Base-by-base conservation (phyloP, 805 yeast genomes). In the Debaryomyces prosopidis region DNA sequence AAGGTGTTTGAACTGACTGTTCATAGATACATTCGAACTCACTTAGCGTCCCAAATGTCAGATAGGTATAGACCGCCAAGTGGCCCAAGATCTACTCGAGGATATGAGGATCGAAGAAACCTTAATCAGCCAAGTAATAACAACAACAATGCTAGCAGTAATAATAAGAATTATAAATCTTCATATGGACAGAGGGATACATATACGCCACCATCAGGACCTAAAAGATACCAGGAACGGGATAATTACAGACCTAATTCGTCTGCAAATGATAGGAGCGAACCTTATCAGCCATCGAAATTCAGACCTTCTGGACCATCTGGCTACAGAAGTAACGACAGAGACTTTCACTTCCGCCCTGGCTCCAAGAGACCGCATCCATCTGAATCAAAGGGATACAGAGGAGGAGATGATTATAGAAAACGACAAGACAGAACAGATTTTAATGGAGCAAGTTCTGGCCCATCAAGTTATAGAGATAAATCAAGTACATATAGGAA, bases 11-110 rank as follows among this genome's bases (percentile, higher is more conserved):
- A 30, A 30, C 33, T 30, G 4, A 12, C 33, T 14, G 11, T 7
- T 11, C 6, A 30, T 30, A 7, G 11, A 12, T 30, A 5, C 33
- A 30, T 11, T 30, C 8, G 14, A 30, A 30, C 16, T 30, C 11
- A 30, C 33, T 30, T 23, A 23, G 26, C 26, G 26, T 9, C 16
- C 33, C 11, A 41, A 37, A 67, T 67, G 73, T 64, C 71, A 28
- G 73, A 66, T 35, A 58, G 67, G 44, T 63, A 63, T 46, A 65
- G 69, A 53, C 59, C 60, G 27, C 65, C 66, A 17, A 46, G 53
- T 17, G 65, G 64, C 2, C 65, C 69, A 4, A 62, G 57, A 41
- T 54, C 62, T 12, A 44, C 49, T 18, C 43, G 58, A 35, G 57
- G 51, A 37, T 50, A 41, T 35, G 46, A 48, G 12, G 47, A 45